Conservation (phyloP, 257 asterid species). For the Jacaranda mimosifolia region DNA sequence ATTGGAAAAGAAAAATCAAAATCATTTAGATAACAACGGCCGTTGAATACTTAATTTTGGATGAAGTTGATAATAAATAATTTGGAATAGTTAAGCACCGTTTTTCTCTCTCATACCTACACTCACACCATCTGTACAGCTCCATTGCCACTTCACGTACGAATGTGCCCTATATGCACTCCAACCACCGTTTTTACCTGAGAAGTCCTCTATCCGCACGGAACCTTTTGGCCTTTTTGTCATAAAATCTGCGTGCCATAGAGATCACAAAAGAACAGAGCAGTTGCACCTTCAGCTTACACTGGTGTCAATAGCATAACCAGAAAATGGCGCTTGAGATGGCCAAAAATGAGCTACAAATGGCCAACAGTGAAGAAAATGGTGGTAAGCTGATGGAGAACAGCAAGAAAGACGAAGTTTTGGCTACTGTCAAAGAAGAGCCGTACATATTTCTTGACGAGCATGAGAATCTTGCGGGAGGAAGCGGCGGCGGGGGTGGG, state of each 20-base stretch:
- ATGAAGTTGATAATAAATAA: background rate
- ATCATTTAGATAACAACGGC: background rate
- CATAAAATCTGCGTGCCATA: constrained; percentile 14
- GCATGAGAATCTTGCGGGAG: constrained; percentile 34
- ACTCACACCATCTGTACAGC: constrained; percentile 37
- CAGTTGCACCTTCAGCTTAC: background rate
- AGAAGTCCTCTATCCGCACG: constrained; percentile 18
- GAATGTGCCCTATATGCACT: constrained; percentile 4
- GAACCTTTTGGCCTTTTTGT: constrained; percentile 15
- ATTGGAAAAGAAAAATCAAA: background rate
- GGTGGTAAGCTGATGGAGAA: background rate
- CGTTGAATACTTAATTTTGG: background rate
- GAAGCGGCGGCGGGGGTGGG: constrained; percentile 22
- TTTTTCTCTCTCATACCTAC: constrained; percentile 40
- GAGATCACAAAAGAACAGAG: background rate
- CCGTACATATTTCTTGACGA: constrained; percentile 52
- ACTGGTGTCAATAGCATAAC: background rate
- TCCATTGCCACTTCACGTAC: constrained; percentile 28
- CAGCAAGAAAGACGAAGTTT: constrained; percentile 32
- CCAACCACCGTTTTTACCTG: background rate
- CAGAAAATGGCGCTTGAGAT: constrained; percentile 25
- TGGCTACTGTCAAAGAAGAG: constrained; percentile 65
- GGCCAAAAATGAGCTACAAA: constrained; percentile 8
- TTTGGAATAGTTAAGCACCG: constrained; percentile 21
- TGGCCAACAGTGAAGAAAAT: background rate